These are phyloP conservation scores for Cynara cardunculus DNA, from an alignment of 129 eudicot species.

Conservation along the genomic window DNA sequence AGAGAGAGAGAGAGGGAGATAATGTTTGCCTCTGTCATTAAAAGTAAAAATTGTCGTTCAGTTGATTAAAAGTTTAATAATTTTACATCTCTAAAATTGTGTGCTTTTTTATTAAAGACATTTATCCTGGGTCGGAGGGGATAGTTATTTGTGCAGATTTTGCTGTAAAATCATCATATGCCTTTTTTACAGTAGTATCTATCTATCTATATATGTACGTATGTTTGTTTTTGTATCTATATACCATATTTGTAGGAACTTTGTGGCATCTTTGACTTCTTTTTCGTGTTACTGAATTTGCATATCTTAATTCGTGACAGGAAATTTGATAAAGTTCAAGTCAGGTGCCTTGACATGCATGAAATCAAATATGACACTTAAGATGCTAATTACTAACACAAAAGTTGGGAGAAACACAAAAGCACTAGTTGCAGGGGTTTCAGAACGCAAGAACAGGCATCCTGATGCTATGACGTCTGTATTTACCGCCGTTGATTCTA, in stretches of 20 bases:
- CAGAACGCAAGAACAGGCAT: constrained; percentile 82
- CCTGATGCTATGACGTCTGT: constrained; percentile 81
- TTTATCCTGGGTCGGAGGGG: neutral
- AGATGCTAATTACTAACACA: constrained; percentile 94
- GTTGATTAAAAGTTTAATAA: neutral
- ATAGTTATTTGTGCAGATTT: neutral
- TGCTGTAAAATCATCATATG: neutral
- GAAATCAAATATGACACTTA: constrained; percentile 76
- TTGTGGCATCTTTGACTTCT: neutral
- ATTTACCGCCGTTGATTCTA: constrained; percentile 81
- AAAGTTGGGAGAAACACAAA: constrained; percentile 96
- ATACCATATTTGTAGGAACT: neutral
- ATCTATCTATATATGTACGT: neutral
- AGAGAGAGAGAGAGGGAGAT: neutral
- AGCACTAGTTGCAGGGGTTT: constrained; percentile 85
- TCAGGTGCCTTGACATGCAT: constrained; percentile 81
- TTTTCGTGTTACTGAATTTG: constrained; percentile 1
- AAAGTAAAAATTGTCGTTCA: neutral
- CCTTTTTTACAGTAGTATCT: neutral
- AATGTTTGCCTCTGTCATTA: neutral
- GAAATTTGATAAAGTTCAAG: constrained; percentile 82
- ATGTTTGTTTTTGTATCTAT: neutral
- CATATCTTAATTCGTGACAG: constrained; percentile 33
- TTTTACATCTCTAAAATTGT: neutral
- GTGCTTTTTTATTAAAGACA: neutral